These are phyloP conservation scores for Cyberlindnera saturnus DNA, from an alignment of 805 yeast genomes.

Conservation along the genomic window DNA sequence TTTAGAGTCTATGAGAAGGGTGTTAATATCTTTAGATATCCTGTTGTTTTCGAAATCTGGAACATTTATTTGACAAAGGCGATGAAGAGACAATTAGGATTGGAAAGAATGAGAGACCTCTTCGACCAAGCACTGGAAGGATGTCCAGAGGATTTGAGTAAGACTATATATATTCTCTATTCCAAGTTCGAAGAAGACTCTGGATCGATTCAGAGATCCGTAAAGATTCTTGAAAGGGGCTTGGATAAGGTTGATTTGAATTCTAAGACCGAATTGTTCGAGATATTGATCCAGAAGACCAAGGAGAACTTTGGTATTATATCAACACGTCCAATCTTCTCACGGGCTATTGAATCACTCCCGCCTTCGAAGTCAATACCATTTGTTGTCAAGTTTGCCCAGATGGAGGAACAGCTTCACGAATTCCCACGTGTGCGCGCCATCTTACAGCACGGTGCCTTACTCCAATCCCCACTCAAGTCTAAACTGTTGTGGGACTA, in stretches of 20 bases:
- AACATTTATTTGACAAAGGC: slow-evolving; percentile 54
- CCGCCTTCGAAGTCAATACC: slow-evolving; percentile 36
- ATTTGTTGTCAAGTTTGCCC: slow-evolving; percentile 48
- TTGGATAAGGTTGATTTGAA: slow-evolving; percentile 25
- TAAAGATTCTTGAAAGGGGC: slow-evolving; percentile 40
- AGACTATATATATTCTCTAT: slow-evolving; percentile 47
- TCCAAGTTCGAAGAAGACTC: slow-evolving; percentile 53
- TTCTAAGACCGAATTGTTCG: slow-evolving; percentile 37
- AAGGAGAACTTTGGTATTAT: slow-evolving; percentile 33
- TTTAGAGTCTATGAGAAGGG: slow-evolving; percentile 67
- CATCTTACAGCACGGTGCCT: slow-evolving; percentile 50
- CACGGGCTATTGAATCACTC: slow-evolving; percentile 43
- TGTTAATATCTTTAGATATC: slow-evolving; percentile 50
- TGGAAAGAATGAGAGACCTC: slow-evolving; percentile 60
- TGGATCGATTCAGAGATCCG: slow-evolving; percentile 46
- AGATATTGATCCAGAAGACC: slow-evolving; percentile 36
- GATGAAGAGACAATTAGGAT: slow-evolving; percentile 28
- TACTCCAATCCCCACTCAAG: slow-evolving; percentile 30
- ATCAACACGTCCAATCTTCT: slow-evolving; percentile 43
- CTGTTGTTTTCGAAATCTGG: slow-evolving; percentile 68
- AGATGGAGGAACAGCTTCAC: slow-evolving; percentile 45
- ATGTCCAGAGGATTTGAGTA: slow-evolving; percentile 44
- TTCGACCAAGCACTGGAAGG: slow-evolving; percentile 61
- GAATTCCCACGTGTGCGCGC: slow-evolving; percentile 60
- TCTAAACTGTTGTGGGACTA: slow-evolving; percentile 45